Evolutionary conservation across 2,329 filamentous ascomycete species (phyloP).

Genomic region (Penicillium griseofulvum): DNA sequence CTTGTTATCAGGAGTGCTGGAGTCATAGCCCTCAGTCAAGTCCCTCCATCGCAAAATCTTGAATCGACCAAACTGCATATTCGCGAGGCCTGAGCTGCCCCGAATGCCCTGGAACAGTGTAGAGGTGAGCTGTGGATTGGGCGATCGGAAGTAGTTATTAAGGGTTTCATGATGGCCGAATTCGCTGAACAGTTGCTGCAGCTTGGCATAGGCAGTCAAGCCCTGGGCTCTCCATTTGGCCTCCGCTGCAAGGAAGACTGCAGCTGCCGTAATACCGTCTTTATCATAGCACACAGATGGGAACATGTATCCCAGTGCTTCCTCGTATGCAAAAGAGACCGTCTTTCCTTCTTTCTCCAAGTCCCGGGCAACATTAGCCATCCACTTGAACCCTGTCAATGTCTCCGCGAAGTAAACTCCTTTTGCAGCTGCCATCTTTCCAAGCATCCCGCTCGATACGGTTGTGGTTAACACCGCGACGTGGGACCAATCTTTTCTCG

Average conservation of each 20-base stretch:
- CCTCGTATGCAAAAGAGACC: constrained; percentile 61
- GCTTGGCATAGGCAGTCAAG: constrained; percentile 56
- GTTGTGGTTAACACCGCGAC: constrained; percentile 61
- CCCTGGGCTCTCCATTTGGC: constrained; percentile 52
- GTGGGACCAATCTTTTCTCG: constrained; percentile 35
- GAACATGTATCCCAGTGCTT: constrained; percentile 67
- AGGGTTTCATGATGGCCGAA: constrained; percentile 63
- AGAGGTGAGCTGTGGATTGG: constrained; percentile 52
- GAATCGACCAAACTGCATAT: constrained; percentile 50
- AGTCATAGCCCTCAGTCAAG: constrained; percentile 61
- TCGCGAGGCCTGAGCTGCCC: constrained; percentile 42
- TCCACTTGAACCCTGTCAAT: constrained; percentile 67
- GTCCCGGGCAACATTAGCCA: constrained; percentile 59
- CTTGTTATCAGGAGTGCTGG: constrained; percentile 50
- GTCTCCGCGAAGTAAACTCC: constrained; percentile 61
- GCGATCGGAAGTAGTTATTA: constrained; percentile 63
- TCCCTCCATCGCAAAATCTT: constrained; percentile 60
- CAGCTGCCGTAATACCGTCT: constrained; percentile 61
- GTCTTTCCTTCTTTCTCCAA: constrained; percentile 51
- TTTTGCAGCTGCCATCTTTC: constrained; percentile 54
- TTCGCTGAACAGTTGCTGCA: constrained; percentile 56
- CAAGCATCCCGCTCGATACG: constrained; percentile 63
- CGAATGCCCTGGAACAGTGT: constrained; percentile 57
- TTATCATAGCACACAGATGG: constrained; percentile 62
- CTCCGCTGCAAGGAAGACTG: constrained; percentile 57